Evolutionary conservation across 2,329 filamentous ascomycete genomes (phyloP).

Genomic region (Neocucurbitaria cava): DNA sequence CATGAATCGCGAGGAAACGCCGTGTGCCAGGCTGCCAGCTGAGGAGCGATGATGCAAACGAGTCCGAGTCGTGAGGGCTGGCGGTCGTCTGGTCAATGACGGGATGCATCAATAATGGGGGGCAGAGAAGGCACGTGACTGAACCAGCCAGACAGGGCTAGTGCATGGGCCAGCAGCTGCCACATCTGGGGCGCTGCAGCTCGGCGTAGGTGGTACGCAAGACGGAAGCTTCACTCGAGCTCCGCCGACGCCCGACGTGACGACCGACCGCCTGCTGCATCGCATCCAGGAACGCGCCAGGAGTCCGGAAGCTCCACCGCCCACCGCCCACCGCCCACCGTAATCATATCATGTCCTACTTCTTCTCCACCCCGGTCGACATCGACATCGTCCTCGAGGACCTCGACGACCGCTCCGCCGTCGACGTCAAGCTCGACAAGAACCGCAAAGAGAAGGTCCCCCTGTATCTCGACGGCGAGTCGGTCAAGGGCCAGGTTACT

Average conservation of each 20-base stretch:
- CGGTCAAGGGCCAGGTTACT: conserved; percentile 94
- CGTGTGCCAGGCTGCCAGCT: neutral
- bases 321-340: too few species aligned
- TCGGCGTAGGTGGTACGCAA: too few species aligned
- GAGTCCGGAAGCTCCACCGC: conserved; percentile 6
- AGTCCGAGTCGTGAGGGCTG: neutral
- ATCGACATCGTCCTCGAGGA: conserved; percentile 98
- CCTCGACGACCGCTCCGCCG: conserved; percentile 89
- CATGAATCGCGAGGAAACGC: conserved; percentile 10
- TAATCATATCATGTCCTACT: conserved; percentile 97
- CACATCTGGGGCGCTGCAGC: conserved; percentile 19
- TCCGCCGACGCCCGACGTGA: conserved; percentile 23
- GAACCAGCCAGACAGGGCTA: conserved; percentile 1
- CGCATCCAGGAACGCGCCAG: conserved; percentile 21
- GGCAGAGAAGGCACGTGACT: conserved; percentile 20
- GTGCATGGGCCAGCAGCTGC: conserved; percentile 12
- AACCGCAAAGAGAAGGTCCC: conserved; percentile 96
- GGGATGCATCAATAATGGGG: too few species aligned
- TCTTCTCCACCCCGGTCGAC: conserved; percentile 95
- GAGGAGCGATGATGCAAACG: conserved; percentile 18
- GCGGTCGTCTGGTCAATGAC: too few species aligned
- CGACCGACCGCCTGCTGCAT: conserved; percentile 21
- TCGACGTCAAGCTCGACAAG: conserved; percentile 98
- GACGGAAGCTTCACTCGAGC: conserved; percentile 17
- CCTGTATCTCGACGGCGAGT: conserved; percentile 97